These are phyloP conservation scores for Arthonia radiata DNA, from an alignment of 495 filamentous ascomycete genomes.

Conservation along the genomic window DNA sequence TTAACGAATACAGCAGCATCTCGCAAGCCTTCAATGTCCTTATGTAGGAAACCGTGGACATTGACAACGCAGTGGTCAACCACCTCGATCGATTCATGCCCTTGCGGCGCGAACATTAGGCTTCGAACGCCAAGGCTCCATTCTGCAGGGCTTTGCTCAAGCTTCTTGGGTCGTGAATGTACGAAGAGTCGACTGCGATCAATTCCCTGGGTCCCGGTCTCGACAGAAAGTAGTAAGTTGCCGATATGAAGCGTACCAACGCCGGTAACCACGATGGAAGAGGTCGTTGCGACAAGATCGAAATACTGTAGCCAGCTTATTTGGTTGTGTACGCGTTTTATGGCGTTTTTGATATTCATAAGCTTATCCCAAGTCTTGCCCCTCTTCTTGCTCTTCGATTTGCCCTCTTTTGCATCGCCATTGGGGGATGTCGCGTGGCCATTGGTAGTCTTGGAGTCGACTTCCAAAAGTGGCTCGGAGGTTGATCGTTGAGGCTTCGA, in stretches of 20 bases:
- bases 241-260: conserved; percentile 70
- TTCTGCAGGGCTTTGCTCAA: conserved; percentile 62
- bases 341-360: conserved; percentile 50
- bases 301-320: conserved; percentile 77
- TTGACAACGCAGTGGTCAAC: conserved; percentile 74
- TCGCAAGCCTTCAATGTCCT: conserved; percentile 60
- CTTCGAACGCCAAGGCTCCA: conserved; percentile 77
- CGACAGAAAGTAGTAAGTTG: conserved; percentile 60
- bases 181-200: conserved; percentile 79
- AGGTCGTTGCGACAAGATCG: conserved; percentile 67
- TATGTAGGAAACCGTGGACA: conserved; percentile 78
- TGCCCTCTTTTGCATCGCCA: conserved; percentile 6
- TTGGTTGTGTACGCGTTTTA: conserved; percentile 65
- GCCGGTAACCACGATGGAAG: conserved; percentile 44
- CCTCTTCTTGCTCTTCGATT: conserved; percentile 5
- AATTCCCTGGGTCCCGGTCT: conserved; percentile 75
- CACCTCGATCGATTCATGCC: conserved; percentile 64
- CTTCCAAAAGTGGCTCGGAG: conserved; percentile 3
- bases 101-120: conserved; percentile 66
- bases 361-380: conserved; percentile 50
- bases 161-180: conserved; percentile 44
- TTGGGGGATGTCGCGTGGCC: conserved; percentile 3
- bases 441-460: conserved; percentile 5
- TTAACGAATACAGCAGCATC: conserved; percentile 82
- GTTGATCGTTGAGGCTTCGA: conserved; percentile 2